Base-by-base conservation (phyloP, 1,284 basidiomycete species). In the Trametes sp. region DNA sequence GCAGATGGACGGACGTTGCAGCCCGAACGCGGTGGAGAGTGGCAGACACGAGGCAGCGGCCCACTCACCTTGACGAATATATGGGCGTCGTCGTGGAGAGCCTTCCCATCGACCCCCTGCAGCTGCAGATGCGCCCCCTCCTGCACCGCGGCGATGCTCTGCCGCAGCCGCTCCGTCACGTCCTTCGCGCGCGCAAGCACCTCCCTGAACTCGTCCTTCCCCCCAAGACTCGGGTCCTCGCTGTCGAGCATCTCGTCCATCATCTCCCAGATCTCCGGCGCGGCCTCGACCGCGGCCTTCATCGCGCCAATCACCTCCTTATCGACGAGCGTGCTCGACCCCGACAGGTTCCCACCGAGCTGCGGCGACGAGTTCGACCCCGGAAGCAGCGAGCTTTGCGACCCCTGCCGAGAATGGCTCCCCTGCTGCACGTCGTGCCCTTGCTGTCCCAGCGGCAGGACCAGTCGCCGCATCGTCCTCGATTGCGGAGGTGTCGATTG, bases 261-360 rank as follows among this genome's bases (percentile, higher is more conserved):
- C 80, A 88, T 84, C 61, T 84, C 80, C 89, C 92, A 94, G 29
- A 91, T 87, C 42, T 80, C 78, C 1, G 88, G 87, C n/a, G 91
- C 90, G 10, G 88, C 82, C 23, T 87, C 84, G 10, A 92, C 83
- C 33, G 90, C 89, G 14, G 78, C 76, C 65, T 85, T 84, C 74
- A 93, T 86, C 14, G 89, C 87, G 59, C 87, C 83, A 14, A 93
- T 76, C 11, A 88, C 85, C 64, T 91, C 87, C 63, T 85, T 86
- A 72, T 91, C 89, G 24, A 92, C 84, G 45, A 87, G 77, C 35
- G 81, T 82, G 70, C 81, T 84, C 23, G 87, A 84, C 29, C 69
- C 66, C 33, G 73, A 64, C 46, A 69, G 65, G 28, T 69, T 16
- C 23, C 63, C 61, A 9, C 66, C 61, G 19, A 67, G 48, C 21